These are phyloP conservation scores for Lycium ferocissimum DNA, from an alignment of 257 asterid species.

Conservation along the genomic window DNA sequence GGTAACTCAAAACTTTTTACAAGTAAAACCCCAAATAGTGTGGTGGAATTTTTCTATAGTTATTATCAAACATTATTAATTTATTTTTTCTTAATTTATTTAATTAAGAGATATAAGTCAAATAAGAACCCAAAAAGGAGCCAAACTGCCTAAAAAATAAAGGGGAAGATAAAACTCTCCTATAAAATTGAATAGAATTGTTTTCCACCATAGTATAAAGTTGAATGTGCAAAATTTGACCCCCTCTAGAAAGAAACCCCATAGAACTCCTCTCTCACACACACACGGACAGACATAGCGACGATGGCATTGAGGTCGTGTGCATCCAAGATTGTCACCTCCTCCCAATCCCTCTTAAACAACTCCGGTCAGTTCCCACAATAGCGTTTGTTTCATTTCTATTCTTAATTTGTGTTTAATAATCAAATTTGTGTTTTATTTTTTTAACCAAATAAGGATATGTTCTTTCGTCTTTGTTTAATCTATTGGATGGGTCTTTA, in stretches of 20 bases:
- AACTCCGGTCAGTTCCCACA: conserved; percentile 52
- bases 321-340: conserved; percentile 60
- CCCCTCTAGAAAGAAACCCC: neutral
- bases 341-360: conserved; percentile 50
- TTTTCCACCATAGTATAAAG: neutral
- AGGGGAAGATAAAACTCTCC: neutral
- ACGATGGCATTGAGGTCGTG: conserved; percentile 65
- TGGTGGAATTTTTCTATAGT: no score
- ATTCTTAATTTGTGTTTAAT: neutral
- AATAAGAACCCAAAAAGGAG: neutral
- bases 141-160: neutral
- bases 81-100: no score
- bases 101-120: no score
- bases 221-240: neutral
- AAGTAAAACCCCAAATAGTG: no score
- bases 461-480: neutral
- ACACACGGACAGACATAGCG: neutral
- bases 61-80: no score
- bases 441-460: neutral
- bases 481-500: neutral
- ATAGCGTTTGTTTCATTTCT: neutral
- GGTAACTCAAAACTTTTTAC: no score
- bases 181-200: neutral
- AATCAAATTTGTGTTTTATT: no score
- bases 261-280: conserved; percentile 11